These are phyloP conservation scores for Pyrrhoderma noxium DNA, from an alignment of 1,284 basidiomycete species.

Conservation along the genomic window DNA sequence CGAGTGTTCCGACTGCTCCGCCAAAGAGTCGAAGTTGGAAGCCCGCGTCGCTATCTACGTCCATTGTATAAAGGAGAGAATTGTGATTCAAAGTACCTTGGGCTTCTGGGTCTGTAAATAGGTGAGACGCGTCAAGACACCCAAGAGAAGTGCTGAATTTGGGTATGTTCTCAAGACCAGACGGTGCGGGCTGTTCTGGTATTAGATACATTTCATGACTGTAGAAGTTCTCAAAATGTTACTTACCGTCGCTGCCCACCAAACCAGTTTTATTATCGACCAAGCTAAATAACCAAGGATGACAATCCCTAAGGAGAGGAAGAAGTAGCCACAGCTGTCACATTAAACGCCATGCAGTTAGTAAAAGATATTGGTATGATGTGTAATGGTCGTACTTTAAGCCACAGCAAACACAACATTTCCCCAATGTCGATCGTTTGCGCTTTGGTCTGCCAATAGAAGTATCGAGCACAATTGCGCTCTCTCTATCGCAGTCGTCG, in stretches of 20 bases:
- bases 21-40: slow-evolving; percentile 43
- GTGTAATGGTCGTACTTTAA: slow-evolving; percentile 32
- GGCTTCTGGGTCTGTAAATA: slow-evolving; percentile 35
- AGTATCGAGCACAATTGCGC: slow-evolving; percentile 22
- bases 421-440: slow-evolving; percentile 18
- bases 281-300: slow-evolving; percentile 34
- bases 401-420: slow-evolving; percentile 49
- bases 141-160: slow-evolving; percentile 46
- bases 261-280: slow-evolving; percentile 36
- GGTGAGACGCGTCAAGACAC: slow-evolving; percentile 34
- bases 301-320: slow-evolving; percentile 49
- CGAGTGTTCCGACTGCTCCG: slow-evolving; percentile 42
- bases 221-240: neutral
- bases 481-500: slow-evolving; percentile 15
- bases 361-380: neutral
- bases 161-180: slow-evolving; percentile 48
- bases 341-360: neutral
- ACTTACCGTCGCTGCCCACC: slow-evolving; percentile 43
- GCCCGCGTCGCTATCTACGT: slow-evolving; percentile 31
- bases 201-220: neutral
- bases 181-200: slow-evolving; percentile 35
- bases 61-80: slow-evolving; percentile 26
- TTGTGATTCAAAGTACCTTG: slow-evolving; percentile 21
- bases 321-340: slow-evolving; percentile 43
- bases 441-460: slow-evolving; percentile 29